Evolutionary conservation across 441 rosid genomes (phyloP), one percentile per base, ranked within the genome.

Genomic region (Populus tomentosa): DNA sequence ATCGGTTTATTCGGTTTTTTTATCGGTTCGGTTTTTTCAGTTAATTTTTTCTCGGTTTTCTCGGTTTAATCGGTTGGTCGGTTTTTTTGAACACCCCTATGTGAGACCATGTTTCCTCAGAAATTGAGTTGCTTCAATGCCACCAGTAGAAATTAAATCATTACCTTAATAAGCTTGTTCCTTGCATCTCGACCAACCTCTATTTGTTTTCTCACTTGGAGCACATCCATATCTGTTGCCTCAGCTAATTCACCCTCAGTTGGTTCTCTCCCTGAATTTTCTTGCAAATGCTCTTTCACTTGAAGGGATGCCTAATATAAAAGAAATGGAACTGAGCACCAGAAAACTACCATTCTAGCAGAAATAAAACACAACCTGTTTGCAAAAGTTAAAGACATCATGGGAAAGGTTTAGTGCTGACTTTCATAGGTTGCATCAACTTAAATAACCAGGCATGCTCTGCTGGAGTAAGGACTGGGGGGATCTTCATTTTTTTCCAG

Each of bases 351-450:
- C 66, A 16, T 5, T 20, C 42, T 28, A 28, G 65, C 35, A 7
- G 14, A 26, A 23, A 7, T 67, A 75, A 59, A 66, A 67, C 42
- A 69, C 23, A 68, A 18, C 24, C 69, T 77, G 53, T 20, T 36
- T 21, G 18, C 20, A 26, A 24, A 77, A 62, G 6, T 23, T 30
- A 35, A 73, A 72, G 11, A 50, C 67, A 67, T 10, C 28, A 1
- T 7, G 0, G 28, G 13, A 5, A 40, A 36, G 20, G 75, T 24
- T 18, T n/a, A 4, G 30, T 23, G 50, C 79, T 75, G 79, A 92
- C 98, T 93, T 95, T 92, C 98, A 90, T 89, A 16, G 97, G 97
- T 79, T 93, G 96, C 94, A 95, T 90, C 81, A 90, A 76, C 85
- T 89, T 95, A 87, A 93, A 95, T 90, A 95, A 79, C 98, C 98